A percentile compares a stretch with the other conserved stretches of the same genome.
Conservation (phyloP, 176 grass and related monocot species). For the Saccharum officinarum region DNA sequence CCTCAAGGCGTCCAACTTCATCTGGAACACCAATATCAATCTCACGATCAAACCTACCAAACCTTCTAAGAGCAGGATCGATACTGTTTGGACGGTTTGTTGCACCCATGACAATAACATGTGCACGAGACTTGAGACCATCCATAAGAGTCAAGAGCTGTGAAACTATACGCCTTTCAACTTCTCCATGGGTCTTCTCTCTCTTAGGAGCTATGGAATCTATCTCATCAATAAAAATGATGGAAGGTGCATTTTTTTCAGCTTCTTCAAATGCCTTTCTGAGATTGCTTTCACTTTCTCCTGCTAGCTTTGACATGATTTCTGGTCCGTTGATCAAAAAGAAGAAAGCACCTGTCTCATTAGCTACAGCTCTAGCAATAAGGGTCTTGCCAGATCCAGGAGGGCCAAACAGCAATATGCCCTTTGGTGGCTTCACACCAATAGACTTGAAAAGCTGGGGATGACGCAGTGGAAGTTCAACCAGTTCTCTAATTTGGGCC, state of each 20-base stretch:
- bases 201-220: not conserved
- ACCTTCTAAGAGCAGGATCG: not conserved
- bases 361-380: slow-evolving; percentile 76
- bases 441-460: slow-evolving; percentile 84
- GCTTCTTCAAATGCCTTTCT: not conserved
- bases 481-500: slow-evolving; percentile 84
- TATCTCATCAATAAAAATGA: not conserved
- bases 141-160: not conserved
- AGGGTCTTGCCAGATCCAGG: slow-evolving; percentile 85
- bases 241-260: not conserved
- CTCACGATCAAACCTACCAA: not conserved
- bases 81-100: not conserved
- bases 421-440: slow-evolving; percentile 84
- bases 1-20: not conserved
- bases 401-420: slow-evolving; percentile 69
- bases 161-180: not conserved
- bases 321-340: slow-evolving; percentile 35
- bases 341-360: slow-evolving; percentile 86
- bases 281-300: not conserved
- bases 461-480: slow-evolving; percentile 77
- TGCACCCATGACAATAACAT: not conserved
- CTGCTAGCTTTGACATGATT: not conserved
- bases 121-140: not conserved
- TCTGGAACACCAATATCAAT: not conserved
- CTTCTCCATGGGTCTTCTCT: not conserved